Base-by-base conservation (phyloP, 176 grass and related monocot species). In the Carex cristatella region DNA sequence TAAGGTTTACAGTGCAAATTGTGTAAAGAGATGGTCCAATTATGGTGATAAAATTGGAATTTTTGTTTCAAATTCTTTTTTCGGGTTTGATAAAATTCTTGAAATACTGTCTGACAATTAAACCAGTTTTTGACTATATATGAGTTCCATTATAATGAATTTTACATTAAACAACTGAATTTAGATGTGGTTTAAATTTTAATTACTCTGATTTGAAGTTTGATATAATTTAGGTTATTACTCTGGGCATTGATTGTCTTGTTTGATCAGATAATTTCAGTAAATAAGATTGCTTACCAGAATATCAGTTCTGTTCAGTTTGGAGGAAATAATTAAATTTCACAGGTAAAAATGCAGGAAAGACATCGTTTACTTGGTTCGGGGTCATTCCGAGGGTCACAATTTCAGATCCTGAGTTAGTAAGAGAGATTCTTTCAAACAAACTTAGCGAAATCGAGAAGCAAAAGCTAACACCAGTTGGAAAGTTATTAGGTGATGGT, bases 271-370 rank as follows among this genome's bases (percentile, higher is more conserved):
- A 30, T 64, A 64, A 28, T 64, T 30, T 64, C 10, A 9, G 61
- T 2, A 61, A 61, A 10, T 10, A 49, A 10, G 23, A 23, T 23
- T 49, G 46, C 46, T 49, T 72, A 72, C 18, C 40, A 72, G 69
- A 46, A 23, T 44, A 71, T 49, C 16, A 79, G 4, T 33, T 10
- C 5, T 19, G 7, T 81, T 81, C 31, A 61, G 51, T 86, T 78
- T 7, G 14, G 31, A 49, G 28, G 0, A 69, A 67, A 70, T 65
- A 48, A 55, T 65, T 62, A 12, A 4, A 48, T 64, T 76, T 13
- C 42, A 48, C 32, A 61, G 44, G 28, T 49, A 83, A 83, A 82
- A 42, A 83, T 68, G 60, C 80, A 83, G 80, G 80, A 27, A 83
- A 83, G 46, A 83, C 60, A 30, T 30, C 53, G 3, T 84, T 59